Evolutionary conservation across 2,329 filamentous ascomycete genomes (phyloP), one percentile per base, ranked within the genome.

Genomic region (Aureobasidium subglaciale): DNA sequence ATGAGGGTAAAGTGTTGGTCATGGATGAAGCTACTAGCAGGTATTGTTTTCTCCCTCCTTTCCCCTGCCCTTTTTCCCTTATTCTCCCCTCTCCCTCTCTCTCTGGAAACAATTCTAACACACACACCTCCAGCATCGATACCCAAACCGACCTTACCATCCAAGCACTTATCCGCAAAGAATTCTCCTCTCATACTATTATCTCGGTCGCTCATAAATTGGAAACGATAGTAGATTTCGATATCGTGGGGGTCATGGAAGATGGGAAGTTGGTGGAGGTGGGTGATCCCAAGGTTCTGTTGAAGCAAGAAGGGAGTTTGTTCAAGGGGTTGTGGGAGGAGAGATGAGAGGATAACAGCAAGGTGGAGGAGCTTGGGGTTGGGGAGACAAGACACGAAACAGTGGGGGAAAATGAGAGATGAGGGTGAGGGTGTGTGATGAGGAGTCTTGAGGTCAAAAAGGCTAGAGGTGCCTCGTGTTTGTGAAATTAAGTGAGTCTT

Each of bases 161-260:
- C 8, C 38, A 56, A 27, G n/a, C 38, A 18, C 24, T 59, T n/a
- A 45, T 59, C 5, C 40, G 34, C 10, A 25, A 16, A 5, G 70
- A 70, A 13, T 84, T 85, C 63, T 65, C 67, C 2, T 70, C 70
- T 4, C 78, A 81, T 58, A 88, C 85, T 0, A 78, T 88, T 56
- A 72, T 83, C 49, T 73, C 77, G 0, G 76, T 83, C 1, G 78
- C 79, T 3, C 80, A 83, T 65, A 77, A 79, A 16, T 70, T 82
- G 37, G 74, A 80, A 34, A 79, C 78, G 56, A 78, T 83, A 9
- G 67, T 78, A 56, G 75, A 77, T 53, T 80, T 77, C 61, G 78
- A 81, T 62, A 67, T 66, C 32, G 73, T 82, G 22, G 70, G 75
- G 0, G 75, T 82, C 5, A 71, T 82, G 69, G 75, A 80, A 24